Evolutionary conservation across 768 basidiomycete species (phyloP), one percentile per base, ranked within the genome.

Genomic region (Boletus subcaerulescens): DNA sequence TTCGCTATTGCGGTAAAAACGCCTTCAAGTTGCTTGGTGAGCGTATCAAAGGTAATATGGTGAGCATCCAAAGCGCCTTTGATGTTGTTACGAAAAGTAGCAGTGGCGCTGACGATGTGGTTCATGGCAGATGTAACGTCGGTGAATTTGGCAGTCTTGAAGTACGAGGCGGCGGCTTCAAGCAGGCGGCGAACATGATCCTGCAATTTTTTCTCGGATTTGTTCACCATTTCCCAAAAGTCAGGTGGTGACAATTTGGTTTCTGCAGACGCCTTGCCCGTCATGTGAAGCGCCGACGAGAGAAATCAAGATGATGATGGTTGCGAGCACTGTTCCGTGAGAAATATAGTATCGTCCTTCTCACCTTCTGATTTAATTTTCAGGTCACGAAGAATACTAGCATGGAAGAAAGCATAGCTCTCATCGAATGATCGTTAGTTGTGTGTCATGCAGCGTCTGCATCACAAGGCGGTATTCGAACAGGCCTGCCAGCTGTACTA

Each of bases 141-240:
- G 3, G 44, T 50, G 8, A 64, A 53, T 0, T 35, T 14, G 38
- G 48, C 18, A 9, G 52, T 52, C 14, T 48, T 15, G 42, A 57
- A 63, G 31, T 39, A 31, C 0, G 12, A 1, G 4, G 40, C 35
- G 6, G 50, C 61, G 1, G 5, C 39, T 12, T 4, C 8, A 1
- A 63, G 61, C 17, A 63, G 12, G 29, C 26, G 43, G 6, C 42
- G 55, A 33, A 57, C 20, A 41, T 63, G 44, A 3, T 45, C 43
- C 13, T 52, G 62, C 2, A 64, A 24, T 29, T 48, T 0, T 29
- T 9, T 29, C 29, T 29, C 2, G 26, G 26, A 26, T 26, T 26
- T 26, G 29, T 29, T 29, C 26, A 40, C 62, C 26, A 5, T 33
- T 17, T 64, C 53, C 62, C 53, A 58, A 39, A 53, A 55, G 31